Evolutionary conservation across 2,329 filamentous ascomycete species (phyloP).

Genomic region (Raffaelea ambrosiae): DNA sequence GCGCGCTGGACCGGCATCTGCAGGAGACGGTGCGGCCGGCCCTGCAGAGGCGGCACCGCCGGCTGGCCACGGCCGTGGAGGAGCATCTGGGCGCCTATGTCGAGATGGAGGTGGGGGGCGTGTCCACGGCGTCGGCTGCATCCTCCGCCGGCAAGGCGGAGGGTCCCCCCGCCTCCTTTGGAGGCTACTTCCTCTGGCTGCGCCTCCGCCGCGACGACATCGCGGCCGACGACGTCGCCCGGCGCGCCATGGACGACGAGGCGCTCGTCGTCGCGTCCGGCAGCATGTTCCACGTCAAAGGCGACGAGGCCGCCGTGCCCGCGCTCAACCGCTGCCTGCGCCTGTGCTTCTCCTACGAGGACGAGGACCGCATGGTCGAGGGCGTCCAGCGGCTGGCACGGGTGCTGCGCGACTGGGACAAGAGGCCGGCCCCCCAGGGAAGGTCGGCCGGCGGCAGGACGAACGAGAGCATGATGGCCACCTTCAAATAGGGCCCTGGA

Average conservation of each 20-base stretch:
- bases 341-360: slow-evolving; percentile 66
- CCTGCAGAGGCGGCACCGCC: slow-evolving; percentile 36
- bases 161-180: too few relatives aligned
- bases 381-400: slow-evolving; percentile 44
- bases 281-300: slow-evolving; percentile 58
- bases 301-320: slow-evolving; percentile 40
- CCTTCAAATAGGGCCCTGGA: not conserved
- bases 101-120: slow-evolving; percentile 13
- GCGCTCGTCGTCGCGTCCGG: slow-evolving; percentile 62
- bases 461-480: not conserved
- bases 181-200: slow-evolving; percentile 84
- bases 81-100: slow-evolving; percentile 37
- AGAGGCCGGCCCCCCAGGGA: too few relatives aligned
- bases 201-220: slow-evolving; percentile 43
- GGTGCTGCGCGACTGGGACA: slow-evolving; percentile 13
- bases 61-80: slow-evolving; percentile 52
- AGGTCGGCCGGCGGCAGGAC: not conserved
- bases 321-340: slow-evolving; percentile 53
- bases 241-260: slow-evolving; percentile 50
- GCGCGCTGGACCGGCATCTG: slow-evolving; percentile 36
- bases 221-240: slow-evolving; percentile 45
- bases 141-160: slow-evolving; percentile 14
- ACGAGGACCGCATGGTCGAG: slow-evolving; percentile 54
- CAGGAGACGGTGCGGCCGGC: slow-evolving; percentile 32
- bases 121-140: not conserved